Evolutionary conservation across 495 filamentous ascomycete species (phyloP).

Genomic region (Aspergillus taichungensis): DNA sequence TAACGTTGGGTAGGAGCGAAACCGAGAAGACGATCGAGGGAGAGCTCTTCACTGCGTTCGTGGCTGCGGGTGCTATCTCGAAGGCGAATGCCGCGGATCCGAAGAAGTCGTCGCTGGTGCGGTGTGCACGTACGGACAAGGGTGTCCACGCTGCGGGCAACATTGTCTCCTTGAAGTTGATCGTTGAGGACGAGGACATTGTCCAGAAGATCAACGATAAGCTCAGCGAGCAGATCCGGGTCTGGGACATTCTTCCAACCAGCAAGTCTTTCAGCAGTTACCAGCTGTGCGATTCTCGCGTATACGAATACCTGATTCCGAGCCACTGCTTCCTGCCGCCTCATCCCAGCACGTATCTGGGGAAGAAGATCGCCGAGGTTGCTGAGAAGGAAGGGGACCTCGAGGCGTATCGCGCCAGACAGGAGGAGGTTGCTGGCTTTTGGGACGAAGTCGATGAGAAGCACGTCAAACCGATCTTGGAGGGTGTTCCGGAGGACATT

Average conservation of each 20-base stretch:
- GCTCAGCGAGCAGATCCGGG: slow-evolving; percentile 76
- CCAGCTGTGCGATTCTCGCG: slow-evolving; percentile 81
- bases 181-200: slow-evolving; percentile 81
- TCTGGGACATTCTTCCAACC: slow-evolving; percentile 86
- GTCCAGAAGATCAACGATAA: slow-evolving; percentile 83
- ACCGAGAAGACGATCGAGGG: slow-evolving; percentile 88
- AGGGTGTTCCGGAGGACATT: slow-evolving; percentile 39
- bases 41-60: slow-evolving; percentile 87
- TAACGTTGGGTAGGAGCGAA: slow-evolving; percentile 42
- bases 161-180: slow-evolving; percentile 89
- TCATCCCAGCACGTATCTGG: slow-evolving; percentile 76
- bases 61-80: slow-evolving; percentile 84
- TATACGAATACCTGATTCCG: slow-evolving; percentile 95
- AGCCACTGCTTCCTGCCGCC: slow-evolving; percentile 86
- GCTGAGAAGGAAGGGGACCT: slow-evolving; percentile 63
- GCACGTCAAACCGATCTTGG: slow-evolving; percentile 65
- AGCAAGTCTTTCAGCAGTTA: slow-evolving; percentile 85
- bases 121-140: slow-evolving; percentile 94
- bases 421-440: slow-evolving; percentile 68
- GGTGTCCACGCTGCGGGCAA: slow-evolving; percentile 97
- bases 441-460: slow-evolving; percentile 75
- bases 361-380: slow-evolving; percentile 62
- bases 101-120: slow-evolving; percentile 87
- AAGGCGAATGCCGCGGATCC: slow-evolving; percentile 95
- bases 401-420: slow-evolving; percentile 55